These are phyloP conservation scores for Globisporangium yorkense DNA, from an alignment of 352 stramenopile genomes.

Conservation along the genomic window DNA sequence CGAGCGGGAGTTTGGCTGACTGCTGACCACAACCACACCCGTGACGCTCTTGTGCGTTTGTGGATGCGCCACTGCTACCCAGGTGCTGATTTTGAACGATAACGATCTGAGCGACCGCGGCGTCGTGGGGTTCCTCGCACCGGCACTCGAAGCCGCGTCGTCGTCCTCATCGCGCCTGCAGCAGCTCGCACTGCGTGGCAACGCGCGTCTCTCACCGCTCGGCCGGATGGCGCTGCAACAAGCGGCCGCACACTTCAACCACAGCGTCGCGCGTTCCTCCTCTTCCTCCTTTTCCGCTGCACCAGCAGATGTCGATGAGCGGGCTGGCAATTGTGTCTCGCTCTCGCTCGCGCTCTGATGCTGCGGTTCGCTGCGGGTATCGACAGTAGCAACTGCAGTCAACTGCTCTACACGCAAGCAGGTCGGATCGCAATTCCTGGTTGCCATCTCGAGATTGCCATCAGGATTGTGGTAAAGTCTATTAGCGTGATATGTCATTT, in stretches of 20 bases:
- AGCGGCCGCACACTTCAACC: slow-evolving; percentile 27
- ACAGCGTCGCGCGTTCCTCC: not conserved
- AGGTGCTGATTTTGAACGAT: slow-evolving; percentile 42
- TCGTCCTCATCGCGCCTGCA: slow-evolving; percentile 22
- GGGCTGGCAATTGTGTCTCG: not conserved
- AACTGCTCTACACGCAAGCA: no score
- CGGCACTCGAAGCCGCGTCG: slow-evolving; percentile 28
- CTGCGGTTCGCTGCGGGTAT: no score
- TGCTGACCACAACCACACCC: not conserved
- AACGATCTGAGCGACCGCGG: slow-evolving; percentile 57
- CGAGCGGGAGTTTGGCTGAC: no score
- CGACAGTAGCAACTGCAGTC: no score
- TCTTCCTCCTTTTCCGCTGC: not conserved
- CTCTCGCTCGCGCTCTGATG: not conserved
- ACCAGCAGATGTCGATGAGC: not conserved
- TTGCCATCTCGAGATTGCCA: no score
- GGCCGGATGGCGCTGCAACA: slow-evolving; percentile 21
- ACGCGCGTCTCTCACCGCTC: slow-evolving; percentile 31
- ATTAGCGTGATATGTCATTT: no score
- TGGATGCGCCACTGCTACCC: not conserved
- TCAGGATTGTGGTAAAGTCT: no score
- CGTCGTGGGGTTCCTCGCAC: slow-evolving; percentile 38
- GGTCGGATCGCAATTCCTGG: no score
- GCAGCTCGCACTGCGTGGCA: slow-evolving; percentile 44
- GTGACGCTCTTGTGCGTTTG: not conserved